Base-by-base conservation (phyloP, 2,329 filamentous ascomycete genomes). In the Elsinoe batatas region DNA sequence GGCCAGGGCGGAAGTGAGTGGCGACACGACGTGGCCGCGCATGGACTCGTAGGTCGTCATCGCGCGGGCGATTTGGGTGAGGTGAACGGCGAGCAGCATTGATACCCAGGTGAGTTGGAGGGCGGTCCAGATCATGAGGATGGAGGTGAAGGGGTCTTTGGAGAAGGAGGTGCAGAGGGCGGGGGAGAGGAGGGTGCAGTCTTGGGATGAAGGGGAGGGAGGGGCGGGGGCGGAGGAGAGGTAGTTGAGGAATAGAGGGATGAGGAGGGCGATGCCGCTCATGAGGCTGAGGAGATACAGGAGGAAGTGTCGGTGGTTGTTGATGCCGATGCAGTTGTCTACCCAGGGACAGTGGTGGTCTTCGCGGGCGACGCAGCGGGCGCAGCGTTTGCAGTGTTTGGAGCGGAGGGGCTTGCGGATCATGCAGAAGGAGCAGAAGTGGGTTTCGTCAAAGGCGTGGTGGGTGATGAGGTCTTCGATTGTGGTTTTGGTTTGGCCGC, bases 331-430 rank as follows among this genome's bases (percentile, higher is more conserved):
- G 65, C 93, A 98, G 71, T 96, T 97, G 72, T 95, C 87, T 20
- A 97, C 88, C 93, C 93, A 98, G 0, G 93, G 93, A 66, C 93
- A 98, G 68, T 98, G 93, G 66, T 98, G 93, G 67, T 98, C 93
- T 72, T 95, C 89, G 71, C 94, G 95, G 55, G 91, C 90, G 54
- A 98, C 88, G 68, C 93, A 98, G 61, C 91, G 86, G 64, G 87
- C 83, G 69, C 93, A 98, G 59, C 88, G 80, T 66, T 85, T 86
- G 74, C 93, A 98, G 72, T 98, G 93, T 75, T 97, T 98, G 74
- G 91, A 95, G 61, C 93, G 82, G 59, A 98, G 73, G 3, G 93
- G 93, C 62, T 87, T 91, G 54, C 91, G 82, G 63, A 95, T 88
- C 91, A 97, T 95, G 74, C 93, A 98, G 47, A 82, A 82, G 26